Percentiles rank a stretch among this genome's conserved stretches.
Evolutionary conservation across 2,329 filamentous ascomycete species (phyloP).

Genomic region (Fusarium transvaalense): DNA sequence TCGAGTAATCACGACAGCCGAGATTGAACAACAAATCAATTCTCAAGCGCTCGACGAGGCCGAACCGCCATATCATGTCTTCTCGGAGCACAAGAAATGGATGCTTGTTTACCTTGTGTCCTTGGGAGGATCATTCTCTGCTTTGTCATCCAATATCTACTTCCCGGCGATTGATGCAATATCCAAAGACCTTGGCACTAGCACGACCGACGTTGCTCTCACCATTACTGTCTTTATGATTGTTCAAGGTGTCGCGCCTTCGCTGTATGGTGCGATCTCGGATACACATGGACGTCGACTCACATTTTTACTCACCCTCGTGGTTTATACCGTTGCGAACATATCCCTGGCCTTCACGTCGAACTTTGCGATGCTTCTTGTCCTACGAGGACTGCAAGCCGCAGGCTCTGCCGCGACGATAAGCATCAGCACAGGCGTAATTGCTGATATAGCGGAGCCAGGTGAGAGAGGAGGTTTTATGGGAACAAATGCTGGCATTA

Average conservation of each 20-base stretch:
- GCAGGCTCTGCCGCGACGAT: slow-evolving; percentile 41
- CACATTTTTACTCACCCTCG: neutral
- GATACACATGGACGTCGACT: neutral
- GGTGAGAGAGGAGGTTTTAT: slow-evolving; percentile 41
- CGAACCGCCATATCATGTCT: neutral
- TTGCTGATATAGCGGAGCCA: slow-evolving; percentile 40
- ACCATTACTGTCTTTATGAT: slow-evolving; percentile 1
- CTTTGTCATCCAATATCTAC: slow-evolving; percentile 9
- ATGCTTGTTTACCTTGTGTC: slow-evolving; percentile 2
- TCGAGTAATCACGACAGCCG: neutral
- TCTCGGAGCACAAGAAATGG: neutral
- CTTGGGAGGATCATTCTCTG: neutral
- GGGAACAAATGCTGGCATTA: slow-evolving; percentile 29
- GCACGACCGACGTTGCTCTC: neutral
- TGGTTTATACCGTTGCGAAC: neutral
- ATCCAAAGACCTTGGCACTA: neutral
- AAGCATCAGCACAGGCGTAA: slow-evolving; percentile 44
- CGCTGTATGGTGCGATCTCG: neutral
- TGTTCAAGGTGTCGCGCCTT: slow-evolving; percentile 1
- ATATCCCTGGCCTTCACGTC: neutral
- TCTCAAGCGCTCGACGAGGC: neutral
- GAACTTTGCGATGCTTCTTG: neutral
- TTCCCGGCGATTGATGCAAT: slow-evolving; percentile 1
- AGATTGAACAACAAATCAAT: neutral
- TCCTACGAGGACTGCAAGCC: slow-evolving; percentile 36